Evolutionary conservation across 2,329 filamentous ascomycete species (phyloP), one percentile per base, ranked within the genome.

Genomic region (Fusarium sp.): DNA sequence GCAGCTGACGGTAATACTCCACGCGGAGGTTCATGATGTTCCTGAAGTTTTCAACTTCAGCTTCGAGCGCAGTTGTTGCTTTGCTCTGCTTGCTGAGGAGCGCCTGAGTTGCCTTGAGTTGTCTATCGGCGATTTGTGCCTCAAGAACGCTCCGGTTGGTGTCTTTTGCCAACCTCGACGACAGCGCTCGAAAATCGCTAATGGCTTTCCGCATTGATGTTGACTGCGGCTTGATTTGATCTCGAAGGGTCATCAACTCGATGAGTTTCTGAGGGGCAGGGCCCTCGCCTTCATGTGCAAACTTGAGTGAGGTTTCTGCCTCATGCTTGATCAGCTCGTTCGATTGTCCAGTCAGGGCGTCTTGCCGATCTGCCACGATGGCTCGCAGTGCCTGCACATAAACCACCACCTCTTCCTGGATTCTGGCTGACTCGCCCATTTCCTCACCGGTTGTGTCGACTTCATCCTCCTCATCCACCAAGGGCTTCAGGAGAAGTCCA

Each of bases 1-100:
- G 96, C 10, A 98, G 84, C 75, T 97, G 93, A 5, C 91, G 89
- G 76, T 98, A 98, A 76, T 93, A 98, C 62, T 96, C 93, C 0
- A 97, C 81, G 13, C 96, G 90, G 36, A 89, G 85, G 74, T 98
- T 98, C 88, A 97, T 94, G 0, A 91, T 88, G 14, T 85, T 83
- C 27, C 89, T 90, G 77, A 97, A 96, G 27, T 89, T 81, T 50
- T 95, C 90, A 6, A 93, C 81, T 77, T 97, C 94, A 64, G 87
- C 87, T 65, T 92, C 89, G 11, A 90, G 77, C 5, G 78, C 78
- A 2, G 75, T 64, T 0, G 77, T 74, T 0, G 79, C 82, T 73
- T 89, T 89, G 33, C 70, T 82, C 72, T 90, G 87, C 44, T 83
- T 78, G 4, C 68, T 81, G 40, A 86, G 79, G 50, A 85, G 80